These are phyloP conservation scores for Chimonanthus praecox DNA, from an alignment of 164 flowering plant genomes.

Conservation along the genomic window DNA sequence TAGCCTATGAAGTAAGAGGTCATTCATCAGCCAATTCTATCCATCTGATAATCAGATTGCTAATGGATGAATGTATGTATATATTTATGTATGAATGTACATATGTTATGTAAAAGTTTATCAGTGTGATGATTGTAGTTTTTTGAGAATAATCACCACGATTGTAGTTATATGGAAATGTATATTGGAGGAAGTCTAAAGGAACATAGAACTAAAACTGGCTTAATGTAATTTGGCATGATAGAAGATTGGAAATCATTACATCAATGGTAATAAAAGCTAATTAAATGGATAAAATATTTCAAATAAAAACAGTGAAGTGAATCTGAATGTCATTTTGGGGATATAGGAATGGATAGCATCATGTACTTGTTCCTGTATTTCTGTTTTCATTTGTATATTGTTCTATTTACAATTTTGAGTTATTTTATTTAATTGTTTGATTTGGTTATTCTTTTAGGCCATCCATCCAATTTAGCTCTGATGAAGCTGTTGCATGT, in stretches of 20 bases:
- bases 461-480: conserved; percentile 76
- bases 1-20: neutral
- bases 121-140: no score
- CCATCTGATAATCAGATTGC: neutral
- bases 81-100: no score
- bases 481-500: conserved; percentile 88
- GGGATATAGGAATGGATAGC: neutral
- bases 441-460: conserved; percentile 27
- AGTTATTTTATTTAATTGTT: conserved; percentile 1
- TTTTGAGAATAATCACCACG: no score
- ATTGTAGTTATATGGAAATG: neutral
- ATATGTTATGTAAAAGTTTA: no score
- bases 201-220: neutral
- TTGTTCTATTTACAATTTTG: neutral
- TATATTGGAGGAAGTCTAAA: neutral
- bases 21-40: neutral
- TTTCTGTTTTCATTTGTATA: neutral
- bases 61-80: neutral
- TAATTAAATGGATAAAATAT: no score
- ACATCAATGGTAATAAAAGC: neutral
- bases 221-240: neutral
- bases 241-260: neutral
- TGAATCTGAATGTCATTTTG: neutral
- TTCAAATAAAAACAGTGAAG: no score
- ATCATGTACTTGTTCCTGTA: neutral